phyloP scores from a whole-genome alignment of 768 basidiomycete species.

The Serendipita indica region DNA sequence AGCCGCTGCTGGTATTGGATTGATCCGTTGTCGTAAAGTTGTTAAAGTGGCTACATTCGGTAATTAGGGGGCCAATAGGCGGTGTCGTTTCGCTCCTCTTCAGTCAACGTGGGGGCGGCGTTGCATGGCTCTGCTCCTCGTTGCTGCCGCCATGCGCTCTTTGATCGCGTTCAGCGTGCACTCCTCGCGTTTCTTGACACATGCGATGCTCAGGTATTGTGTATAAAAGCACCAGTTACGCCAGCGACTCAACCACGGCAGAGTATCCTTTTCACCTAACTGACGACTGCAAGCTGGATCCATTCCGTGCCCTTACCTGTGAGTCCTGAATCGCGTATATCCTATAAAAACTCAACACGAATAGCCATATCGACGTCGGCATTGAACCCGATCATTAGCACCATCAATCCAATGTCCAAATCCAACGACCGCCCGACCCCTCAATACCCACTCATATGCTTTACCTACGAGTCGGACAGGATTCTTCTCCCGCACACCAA shows the following conservation, averaged over 20 bases:
- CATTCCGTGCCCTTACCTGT: not conserved
- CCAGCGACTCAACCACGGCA: not conserved
- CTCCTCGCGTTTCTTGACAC: not conserved
- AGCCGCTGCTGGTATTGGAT: no score
- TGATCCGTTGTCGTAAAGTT: no score
- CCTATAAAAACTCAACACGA: not conserved
- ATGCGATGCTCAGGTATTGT: not conserved
- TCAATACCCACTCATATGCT: conserved; percentile 7
- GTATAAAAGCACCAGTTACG: not conserved
- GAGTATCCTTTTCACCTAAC: not conserved
- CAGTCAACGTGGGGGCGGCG: conserved; percentile 7
- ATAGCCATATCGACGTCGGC: not conserved
- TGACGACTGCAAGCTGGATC: not conserved
- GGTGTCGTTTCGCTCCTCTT: no score
- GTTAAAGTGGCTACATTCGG: no score
- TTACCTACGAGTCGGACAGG: not conserved
- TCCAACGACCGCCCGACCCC: not conserved
- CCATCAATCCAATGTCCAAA: not conserved
- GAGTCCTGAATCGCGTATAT: not conserved
- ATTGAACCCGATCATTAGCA: not conserved
- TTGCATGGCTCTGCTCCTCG: not conserved
- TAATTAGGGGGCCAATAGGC: no score
- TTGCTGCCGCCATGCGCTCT: not conserved
- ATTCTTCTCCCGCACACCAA: conserved; percentile 8
- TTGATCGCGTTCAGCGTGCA: not conserved